These are phyloP conservation scores for Podaxis pistillaris DNA, from an alignment of 768 basidiomycete species.

Conservation along the genomic window DNA sequence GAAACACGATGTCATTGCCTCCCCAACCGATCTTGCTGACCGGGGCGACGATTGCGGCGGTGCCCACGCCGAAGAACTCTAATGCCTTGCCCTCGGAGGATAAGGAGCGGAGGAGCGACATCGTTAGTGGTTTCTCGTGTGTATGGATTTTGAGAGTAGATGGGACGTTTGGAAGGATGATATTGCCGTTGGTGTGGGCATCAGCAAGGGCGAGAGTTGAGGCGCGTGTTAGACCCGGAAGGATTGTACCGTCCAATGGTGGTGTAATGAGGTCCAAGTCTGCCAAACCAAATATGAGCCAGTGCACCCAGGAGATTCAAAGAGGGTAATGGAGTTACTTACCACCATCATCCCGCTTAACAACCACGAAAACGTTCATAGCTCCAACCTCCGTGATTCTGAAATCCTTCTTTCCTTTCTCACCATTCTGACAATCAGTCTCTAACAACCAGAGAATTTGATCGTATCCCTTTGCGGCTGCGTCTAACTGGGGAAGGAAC, in stretches of 20 bases:
- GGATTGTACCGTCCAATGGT: constrained; percentile 80
- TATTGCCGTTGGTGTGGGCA: constrained; percentile 49
- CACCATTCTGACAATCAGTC: constrained; percentile 27
- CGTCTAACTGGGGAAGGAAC: constrained; percentile 63
- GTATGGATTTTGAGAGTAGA: constrained; percentile 35
- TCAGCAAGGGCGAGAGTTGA: constrained; percentile 66
- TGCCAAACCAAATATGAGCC: constrained; percentile 22
- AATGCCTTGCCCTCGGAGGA: constrained; percentile 53
- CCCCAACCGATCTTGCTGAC: constrained; percentile 57
- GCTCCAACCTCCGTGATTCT: constrained; percentile 60
- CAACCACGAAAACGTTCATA: constrained; percentile 80
- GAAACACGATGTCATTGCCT: constrained; percentile 46
- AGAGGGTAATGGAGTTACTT: constrained; percentile 18
- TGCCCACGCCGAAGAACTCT: constrained; percentile 80
- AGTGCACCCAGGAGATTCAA: neutral
- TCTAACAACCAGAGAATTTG: constrained; percentile 74
- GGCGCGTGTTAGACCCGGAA: constrained; percentile 88
- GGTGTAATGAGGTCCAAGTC: constrained; percentile 80
- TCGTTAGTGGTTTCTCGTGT: constrained; percentile 61
- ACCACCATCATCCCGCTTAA: constrained; percentile 60
- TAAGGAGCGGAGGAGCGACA: constrained; percentile 48
- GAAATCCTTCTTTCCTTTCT: constrained; percentile 17
- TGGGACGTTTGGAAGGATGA: constrained; percentile 42
- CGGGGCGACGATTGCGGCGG: constrained; percentile 68
- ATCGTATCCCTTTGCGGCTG: constrained; percentile 65